These are phyloP conservation scores for Rubia occidens DNA, from an alignment of 305 asterid species.

Conservation along the genomic window DNA sequence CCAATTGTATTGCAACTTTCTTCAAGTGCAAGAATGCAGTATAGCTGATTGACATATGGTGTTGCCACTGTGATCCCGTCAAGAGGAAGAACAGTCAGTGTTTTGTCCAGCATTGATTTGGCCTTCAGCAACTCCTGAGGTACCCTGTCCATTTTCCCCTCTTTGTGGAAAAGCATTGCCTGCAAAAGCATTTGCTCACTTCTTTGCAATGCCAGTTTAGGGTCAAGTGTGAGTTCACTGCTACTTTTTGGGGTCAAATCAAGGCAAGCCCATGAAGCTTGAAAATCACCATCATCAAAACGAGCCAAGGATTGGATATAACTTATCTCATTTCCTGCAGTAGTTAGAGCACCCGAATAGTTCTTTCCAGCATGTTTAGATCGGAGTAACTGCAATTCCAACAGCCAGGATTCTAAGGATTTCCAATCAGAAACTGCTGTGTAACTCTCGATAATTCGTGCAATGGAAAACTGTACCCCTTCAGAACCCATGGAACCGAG, in stretches of 20 bases:
- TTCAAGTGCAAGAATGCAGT: slow-evolving; percentile 81
- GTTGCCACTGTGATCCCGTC: slow-evolving; percentile 87
- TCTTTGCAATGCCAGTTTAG: slow-evolving; percentile 89
- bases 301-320: slow-evolving; percentile 86
- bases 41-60: slow-evolving; percentile 67
- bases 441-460: slow-evolving; percentile 78
- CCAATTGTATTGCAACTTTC: slow-evolving; percentile 44
- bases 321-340: slow-evolving; percentile 93
- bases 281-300: slow-evolving; percentile 85
- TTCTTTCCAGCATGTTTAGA: slow-evolving; percentile 82
- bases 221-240: slow-evolving; percentile 84
- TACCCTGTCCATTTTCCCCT: slow-evolving; percentile 74
- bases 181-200: slow-evolving; percentile 99
- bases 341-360: slow-evolving; percentile 87
- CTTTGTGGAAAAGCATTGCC: slow-evolving; percentile 80
- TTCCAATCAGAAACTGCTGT: slow-evolving; percentile 91
- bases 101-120: slow-evolving; percentile 73
- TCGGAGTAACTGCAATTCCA: slow-evolving; percentile 86
- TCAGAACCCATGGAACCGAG: slow-evolving; percentile 83
- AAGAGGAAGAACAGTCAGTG: slow-evolving; percentile 71
- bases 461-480: slow-evolving; percentile 79
- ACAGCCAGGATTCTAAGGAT: slow-evolving; percentile 89
- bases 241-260: slow-evolving; percentile 97
- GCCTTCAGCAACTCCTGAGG: slow-evolving; percentile 75
- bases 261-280: slow-evolving; percentile 91